These are phyloP conservation scores for Eutrema salsugineum DNA, from an alignment of 441 rosid genomes.

Conservation along the genomic window DNA sequence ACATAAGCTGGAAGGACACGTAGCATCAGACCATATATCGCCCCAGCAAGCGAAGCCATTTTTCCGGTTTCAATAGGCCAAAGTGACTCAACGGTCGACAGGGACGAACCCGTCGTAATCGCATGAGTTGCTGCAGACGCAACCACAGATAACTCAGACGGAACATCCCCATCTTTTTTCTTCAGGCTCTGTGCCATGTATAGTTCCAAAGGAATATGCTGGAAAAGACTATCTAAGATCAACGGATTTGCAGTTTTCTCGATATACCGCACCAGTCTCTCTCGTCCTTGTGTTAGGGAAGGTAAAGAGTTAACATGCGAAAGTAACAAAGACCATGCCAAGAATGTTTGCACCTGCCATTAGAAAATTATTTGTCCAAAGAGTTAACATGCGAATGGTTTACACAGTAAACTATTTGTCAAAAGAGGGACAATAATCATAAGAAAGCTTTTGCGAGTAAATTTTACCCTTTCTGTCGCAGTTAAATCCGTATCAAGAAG, in stretches of 20 bases:
- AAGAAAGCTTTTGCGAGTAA: conserved; percentile 21
- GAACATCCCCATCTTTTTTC: conserved; percentile 73
- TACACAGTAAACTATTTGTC: neutral
- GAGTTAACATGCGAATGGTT: no score
- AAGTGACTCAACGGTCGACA: conserved; percentile 70
- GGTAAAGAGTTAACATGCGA: conserved; percentile 75
- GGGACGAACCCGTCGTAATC: conserved; percentile 60
- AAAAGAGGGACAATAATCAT: neutral
- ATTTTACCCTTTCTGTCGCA: conserved; percentile 71
- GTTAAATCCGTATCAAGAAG: conserved; percentile 73
- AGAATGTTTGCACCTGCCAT: conserved; percentile 72
- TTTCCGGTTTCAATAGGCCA: conserved; percentile 70
- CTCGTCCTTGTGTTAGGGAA: conserved; percentile 58
- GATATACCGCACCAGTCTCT: conserved; percentile 76
- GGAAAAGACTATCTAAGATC: conserved; percentile 88
- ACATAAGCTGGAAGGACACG: conserved; percentile 93
- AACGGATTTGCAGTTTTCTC: conserved; percentile 60
- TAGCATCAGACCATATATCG: conserved; percentile 83
- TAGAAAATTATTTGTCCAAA: conserved; percentile 6
- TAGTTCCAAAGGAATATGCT: conserved; percentile 78
- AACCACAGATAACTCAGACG: conserved; percentile 55
- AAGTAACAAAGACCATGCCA: conserved; percentile 87
- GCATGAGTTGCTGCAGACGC: conserved; percentile 70
- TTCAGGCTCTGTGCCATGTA: conserved; percentile 52
- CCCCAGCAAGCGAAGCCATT: conserved; percentile 85